Evolutionary conservation across 345 rosid genomes (phyloP), one percentile per base, ranked within the genome.

Genomic region (Durio zibethinus): DNA sequence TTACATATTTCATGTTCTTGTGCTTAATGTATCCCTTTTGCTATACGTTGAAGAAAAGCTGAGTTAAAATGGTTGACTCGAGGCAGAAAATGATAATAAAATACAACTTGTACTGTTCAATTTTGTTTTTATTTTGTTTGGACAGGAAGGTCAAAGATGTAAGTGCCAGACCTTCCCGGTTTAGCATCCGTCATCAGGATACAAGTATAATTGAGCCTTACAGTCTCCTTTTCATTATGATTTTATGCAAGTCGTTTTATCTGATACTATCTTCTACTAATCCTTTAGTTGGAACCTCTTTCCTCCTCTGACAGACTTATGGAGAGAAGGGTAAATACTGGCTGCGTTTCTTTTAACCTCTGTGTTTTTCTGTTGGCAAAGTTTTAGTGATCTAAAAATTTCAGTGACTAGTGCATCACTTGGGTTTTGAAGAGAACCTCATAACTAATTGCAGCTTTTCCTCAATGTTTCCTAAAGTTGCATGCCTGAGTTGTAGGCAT

Each of bases 121-220:
- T 25, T 67, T 42, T 11, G 11, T 23, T 53, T 67, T 67, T 33
- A 62, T 62, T 53, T 43, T 42, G 21, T 67, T 8, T 7, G 1
- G 72, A 67, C 53, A 67, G 16, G 72, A 67, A 21, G 72, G 72
- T 42, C 23, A 35, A 67, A n/a, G 53, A 67, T 7, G n/a, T 12
- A 5, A 43, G 20, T 67, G 72, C 33, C 50, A 23, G 15, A 21
- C 31, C 72, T 67, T 43, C 52, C 16, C 0, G 50, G 14, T 40
- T n/a, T n/a, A n/a, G n/a, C n/a, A 4, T 42, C 0, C 0, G 7
- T 40, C 18, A 23, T 42, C 20, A 25, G 11, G 21, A n/a, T n/a
- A 21, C 12, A 63, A 63, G 7, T 14, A 18, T 18, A 33, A 18
- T 31, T 10, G 5, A 25, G 36, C 64, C 35, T 25, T 59, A 33